Percentiles rank a stretch among this genome's conserved stretches.
These are phyloP conservation scores for Plasmodium knowlesi DNA, from an alignment of 169 alveolate species.

Conservation along the genomic window DNA sequence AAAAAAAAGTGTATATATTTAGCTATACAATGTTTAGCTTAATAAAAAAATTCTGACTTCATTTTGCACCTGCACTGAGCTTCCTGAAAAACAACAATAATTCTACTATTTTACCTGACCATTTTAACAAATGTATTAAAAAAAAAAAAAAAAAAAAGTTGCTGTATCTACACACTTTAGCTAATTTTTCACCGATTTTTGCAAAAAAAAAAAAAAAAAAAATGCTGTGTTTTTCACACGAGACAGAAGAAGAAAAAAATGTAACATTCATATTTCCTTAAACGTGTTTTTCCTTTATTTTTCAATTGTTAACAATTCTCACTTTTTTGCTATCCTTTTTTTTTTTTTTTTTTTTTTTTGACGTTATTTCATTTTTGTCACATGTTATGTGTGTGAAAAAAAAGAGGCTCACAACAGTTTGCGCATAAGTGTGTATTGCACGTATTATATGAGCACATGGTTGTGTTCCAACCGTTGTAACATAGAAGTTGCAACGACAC, in stretches of 20 bases:
- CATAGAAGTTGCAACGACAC: background rate
- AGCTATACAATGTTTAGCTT: background rate
- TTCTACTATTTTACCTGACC: conserved; percentile 33
- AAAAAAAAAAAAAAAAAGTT: conserved; percentile 6
- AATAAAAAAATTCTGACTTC: conserved; percentile 50
- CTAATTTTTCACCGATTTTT: background rate
- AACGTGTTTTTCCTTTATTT: background rate
- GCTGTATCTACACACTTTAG: conserved; percentile 44
- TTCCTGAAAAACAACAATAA: conserved; percentile 38
- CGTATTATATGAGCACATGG: background rate
- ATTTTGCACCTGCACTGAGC: conserved; percentile 40
- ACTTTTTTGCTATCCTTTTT: background rate
- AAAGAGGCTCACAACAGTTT: background rate
- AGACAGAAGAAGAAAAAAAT: background rate
- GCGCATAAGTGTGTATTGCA: background rate
- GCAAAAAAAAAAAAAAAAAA: conserved; percentile 5
- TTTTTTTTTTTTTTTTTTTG: background rate
- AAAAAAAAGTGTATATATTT: background rate
- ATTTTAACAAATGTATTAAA: background rate
- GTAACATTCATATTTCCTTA: background rate
- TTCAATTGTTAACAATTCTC: background rate
- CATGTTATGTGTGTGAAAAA: background rate
- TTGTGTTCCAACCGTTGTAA: background rate
- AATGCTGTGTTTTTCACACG: background rate
- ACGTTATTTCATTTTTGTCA: background rate